These are phyloP conservation scores for Mycena sp. DNA, from an alignment of 1,284 basidiomycete species.

Conservation along the genomic window DNA sequence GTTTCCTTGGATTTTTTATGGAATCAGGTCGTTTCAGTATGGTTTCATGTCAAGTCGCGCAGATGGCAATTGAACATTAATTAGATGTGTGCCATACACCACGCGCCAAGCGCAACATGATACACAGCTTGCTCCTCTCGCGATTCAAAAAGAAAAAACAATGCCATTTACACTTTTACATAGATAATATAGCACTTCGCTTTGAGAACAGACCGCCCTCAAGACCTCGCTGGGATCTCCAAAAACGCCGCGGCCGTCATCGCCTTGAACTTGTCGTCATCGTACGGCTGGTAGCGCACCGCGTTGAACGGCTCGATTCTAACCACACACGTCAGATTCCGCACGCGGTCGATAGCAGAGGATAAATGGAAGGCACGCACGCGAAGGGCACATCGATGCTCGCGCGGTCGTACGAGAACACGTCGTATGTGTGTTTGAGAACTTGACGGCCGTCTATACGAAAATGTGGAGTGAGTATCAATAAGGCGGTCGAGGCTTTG, in stretches of 20 bases:
- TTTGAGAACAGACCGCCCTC: too few species aligned
- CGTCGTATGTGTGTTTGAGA: constrained; percentile 71
- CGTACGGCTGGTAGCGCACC: constrained; percentile 73
- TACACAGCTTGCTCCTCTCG: too few species aligned
- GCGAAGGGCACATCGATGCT: constrained; percentile 70
- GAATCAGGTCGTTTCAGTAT: too few species aligned
- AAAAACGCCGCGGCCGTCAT: neutral
- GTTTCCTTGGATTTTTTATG: too few species aligned
- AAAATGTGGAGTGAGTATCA: too few species aligned
- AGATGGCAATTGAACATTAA: too few species aligned
- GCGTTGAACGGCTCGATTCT: constrained; percentile 66
- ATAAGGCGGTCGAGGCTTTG: neutral
- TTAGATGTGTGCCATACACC: too few species aligned
- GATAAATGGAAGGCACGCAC: constrained; percentile 44
- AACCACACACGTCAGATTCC: neutral
- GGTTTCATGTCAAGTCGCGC: too few species aligned
- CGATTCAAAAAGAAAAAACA: too few species aligned
- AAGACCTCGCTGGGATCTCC: neutral
- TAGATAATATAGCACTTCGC: too few species aligned
- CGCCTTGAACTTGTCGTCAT: constrained; percentile 6
- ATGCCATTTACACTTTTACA: too few species aligned
- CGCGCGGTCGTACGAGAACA: constrained; percentile 71
- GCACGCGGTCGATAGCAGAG: neutral
- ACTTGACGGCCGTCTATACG: constrained; percentile 65
- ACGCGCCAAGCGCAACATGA: too few species aligned